These are phyloP conservation scores for Albatrellus sp. DNA, from an alignment of 1,284 basidiomycete species.

Conservation along the genomic window DNA sequence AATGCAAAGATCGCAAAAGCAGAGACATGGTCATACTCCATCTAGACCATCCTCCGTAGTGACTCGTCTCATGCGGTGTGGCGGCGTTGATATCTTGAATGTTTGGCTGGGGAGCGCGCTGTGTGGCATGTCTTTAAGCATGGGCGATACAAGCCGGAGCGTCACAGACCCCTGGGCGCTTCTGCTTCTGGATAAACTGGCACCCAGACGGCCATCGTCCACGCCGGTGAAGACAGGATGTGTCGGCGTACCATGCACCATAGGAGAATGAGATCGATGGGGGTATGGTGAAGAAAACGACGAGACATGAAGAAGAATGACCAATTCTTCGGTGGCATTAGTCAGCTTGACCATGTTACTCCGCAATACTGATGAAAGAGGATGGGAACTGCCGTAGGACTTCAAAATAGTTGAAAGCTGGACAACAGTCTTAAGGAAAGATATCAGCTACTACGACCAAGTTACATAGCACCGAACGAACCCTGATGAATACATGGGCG, in stretches of 20 bases:
- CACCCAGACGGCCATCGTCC: constrained; percentile 32
- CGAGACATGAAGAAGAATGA: constrained; percentile 69
- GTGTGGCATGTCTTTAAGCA: constrained; percentile 29
- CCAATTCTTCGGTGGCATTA: constrained; percentile 67
- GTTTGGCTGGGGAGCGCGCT: constrained; percentile 40
- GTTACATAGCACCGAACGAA: constrained; percentile 17
- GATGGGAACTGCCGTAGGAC: constrained; percentile 37
- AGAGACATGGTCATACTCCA: not conserved
- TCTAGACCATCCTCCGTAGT: constrained; percentile 6
- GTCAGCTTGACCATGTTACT: constrained; percentile 60
- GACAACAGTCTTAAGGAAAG: constrained; percentile 43
- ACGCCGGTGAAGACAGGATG: constrained; percentile 8
- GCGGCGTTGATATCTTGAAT: constrained; percentile 29
- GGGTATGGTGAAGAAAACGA: constrained; percentile 51
- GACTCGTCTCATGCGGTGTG: constrained; percentile 7
- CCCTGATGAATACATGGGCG: constrained; percentile 64
- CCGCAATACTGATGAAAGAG: constrained; percentile 45
- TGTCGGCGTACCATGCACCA: constrained; percentile 20
- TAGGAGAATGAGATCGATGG: constrained; percentile 48
- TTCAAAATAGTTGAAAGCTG: constrained; percentile 58
- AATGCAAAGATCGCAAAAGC: not conserved
- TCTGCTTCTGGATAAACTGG: constrained; percentile 48
- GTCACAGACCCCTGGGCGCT: constrained; percentile 37
- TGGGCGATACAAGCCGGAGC: constrained; percentile 22
- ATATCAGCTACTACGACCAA: constrained; percentile 1